Base-by-base conservation (phyloP, 768 basidiomycete species). In the Trametes punicea region DNA sequence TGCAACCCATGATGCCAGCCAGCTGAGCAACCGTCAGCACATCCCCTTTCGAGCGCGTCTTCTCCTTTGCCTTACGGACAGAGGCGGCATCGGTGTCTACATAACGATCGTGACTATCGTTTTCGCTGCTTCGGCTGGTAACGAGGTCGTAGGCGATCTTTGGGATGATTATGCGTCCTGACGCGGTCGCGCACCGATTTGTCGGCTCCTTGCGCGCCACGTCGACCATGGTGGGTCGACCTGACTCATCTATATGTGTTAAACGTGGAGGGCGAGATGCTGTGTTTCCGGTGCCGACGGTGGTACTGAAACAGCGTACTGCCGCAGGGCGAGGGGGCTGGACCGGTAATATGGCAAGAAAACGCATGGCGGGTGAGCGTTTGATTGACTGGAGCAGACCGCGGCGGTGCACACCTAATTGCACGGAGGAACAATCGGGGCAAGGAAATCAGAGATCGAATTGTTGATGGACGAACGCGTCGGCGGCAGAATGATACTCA, bases 1-100 rank as follows among this genome's bases (percentile, higher is more conserved):
- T 96, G 55, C 87, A 82, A 9, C 81, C 93, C 85, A 92, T 92
- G 67, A 94, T 89, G 16, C 82, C 93, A 6, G 93, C 91, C 21
- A 96, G 74, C 64, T 93, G 90, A 21, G 88, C 88, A 16, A 89
- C 81, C 13, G 83, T 84, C 33, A 91, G 74, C 7, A 81, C 80
- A 65, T 90, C 82, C 10, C 89, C 89, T 68, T 91, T 91, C 34
- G 71, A 66, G 34, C 74, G 72, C 4, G 79, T 77, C 67, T 90
- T 89, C 6, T 66, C 73, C 53, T 74, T 71, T 16, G 74, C 75
- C 44, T 69, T 68, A 16, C 73, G 71, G 38, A 70, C 64, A 2
- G 52, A 9, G 23, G 39, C 30, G 27, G 56, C 40, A n/a, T 55
- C 26, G 23, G 53, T 31, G 13, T 34, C 44, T 10, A 20, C 2